Evolutionary conservation across 441 rosid genomes (phyloP).

Genomic region (Euphorbia corollata): DNA sequence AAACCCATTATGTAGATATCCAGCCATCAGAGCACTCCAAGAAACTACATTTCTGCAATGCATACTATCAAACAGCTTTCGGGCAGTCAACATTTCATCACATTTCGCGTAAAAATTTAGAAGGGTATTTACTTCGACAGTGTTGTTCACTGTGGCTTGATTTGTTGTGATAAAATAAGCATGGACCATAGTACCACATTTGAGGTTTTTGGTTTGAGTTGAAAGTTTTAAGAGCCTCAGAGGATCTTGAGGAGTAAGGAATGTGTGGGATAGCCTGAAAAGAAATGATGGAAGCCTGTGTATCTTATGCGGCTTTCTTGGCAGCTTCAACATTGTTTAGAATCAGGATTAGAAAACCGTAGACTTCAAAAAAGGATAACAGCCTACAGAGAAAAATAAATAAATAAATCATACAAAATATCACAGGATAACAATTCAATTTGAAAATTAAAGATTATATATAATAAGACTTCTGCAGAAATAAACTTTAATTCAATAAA

Average conservation of each 20-base stretch:
- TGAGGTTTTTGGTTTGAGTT: constrained; percentile 40
- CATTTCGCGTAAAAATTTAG: constrained; percentile 50
- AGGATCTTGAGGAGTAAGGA: constrained; percentile 20
- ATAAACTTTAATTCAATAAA: too few species aligned
- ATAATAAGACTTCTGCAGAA: too few species aligned
- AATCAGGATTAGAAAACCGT: not conserved
- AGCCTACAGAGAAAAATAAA: not conserved
- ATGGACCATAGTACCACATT: constrained; percentile 45
- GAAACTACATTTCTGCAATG: constrained; percentile 53
- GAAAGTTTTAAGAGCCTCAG: constrained; percentile 44
- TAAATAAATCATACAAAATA: not conserved
- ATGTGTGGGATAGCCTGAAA: not conserved
- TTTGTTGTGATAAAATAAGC: constrained; percentile 40
- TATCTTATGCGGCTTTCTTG: not conserved
- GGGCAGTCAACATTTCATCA: constrained; percentile 35
- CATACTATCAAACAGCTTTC: constrained; percentile 54
- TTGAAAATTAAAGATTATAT: not conserved
- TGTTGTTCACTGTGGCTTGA: constrained; percentile 18
- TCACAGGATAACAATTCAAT: not conserved
- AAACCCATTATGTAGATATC: constrained; percentile 47
- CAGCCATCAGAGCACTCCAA: constrained; percentile 64
- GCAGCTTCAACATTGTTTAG: constrained; percentile 9
- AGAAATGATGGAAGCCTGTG: not conserved
- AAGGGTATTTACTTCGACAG: constrained; percentile 34
- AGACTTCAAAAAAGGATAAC: not conserved